These are phyloP conservation scores for Przewalskia tangutica DNA, from an alignment of 257 asterid species.

Conservation along the genomic window DNA sequence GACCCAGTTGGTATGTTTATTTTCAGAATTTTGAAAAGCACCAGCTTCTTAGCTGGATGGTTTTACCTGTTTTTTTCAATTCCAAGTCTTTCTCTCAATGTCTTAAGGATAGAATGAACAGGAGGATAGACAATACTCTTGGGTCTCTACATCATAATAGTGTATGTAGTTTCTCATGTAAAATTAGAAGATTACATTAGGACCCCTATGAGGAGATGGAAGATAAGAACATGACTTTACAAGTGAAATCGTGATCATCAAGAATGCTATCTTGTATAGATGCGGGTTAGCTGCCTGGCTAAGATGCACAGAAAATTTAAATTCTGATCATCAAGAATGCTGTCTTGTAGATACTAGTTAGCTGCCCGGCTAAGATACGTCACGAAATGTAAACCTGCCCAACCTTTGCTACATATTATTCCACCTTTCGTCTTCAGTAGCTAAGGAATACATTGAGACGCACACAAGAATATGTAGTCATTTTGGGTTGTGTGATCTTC, in stretches of 20 bases:
- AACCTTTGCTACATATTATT: neutral
- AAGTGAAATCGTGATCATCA: neutral
- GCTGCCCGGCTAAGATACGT: neutral
- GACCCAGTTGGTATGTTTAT: neutral
- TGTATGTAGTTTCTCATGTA: neutral
- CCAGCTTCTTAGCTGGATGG: neutral
- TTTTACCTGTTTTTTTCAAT: neutral
- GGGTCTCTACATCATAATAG: neutral
- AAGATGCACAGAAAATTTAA: neutral
- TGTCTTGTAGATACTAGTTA: neutral
- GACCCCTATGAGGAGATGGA: neutral
- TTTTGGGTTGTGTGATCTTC: neutral
- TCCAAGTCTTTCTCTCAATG: neutral
- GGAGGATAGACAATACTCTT: neutral
- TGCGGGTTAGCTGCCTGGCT: neutral
- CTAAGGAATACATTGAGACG: neutral
- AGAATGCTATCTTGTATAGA: neutral
- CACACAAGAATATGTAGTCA: neutral
- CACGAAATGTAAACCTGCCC: neutral
- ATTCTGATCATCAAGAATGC: neutral
- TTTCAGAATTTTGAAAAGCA: neutral
- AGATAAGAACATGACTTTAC: neutral
- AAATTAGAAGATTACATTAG: neutral
- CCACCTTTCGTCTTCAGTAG: neutral
- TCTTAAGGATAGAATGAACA: neutral